Evolutionary conservation across 352 stramenopile species (phyloP).

Genomic region (Globisporangium emineosum): DNA sequence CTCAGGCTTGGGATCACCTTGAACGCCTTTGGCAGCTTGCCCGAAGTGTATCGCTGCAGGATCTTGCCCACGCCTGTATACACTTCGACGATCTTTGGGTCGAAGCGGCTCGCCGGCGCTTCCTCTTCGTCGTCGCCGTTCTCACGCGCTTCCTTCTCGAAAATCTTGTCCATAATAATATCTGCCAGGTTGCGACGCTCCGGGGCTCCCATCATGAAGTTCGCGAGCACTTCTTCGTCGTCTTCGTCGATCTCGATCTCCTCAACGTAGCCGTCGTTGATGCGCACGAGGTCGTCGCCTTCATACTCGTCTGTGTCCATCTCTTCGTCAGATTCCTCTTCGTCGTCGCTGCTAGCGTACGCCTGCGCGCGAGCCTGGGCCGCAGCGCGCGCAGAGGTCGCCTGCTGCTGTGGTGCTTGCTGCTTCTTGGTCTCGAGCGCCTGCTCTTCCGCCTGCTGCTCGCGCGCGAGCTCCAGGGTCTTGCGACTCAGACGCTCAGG

Average conservation of each 20-base stretch:
- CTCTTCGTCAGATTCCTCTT: constrained; percentile 80
- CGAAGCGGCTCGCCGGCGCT: constrained; percentile 62
- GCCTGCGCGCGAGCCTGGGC: constrained; percentile 23
- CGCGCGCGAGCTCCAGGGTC: constrained; percentile 68
- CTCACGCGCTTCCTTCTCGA: constrained; percentile 92
- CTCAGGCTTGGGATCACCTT: constrained; percentile 99
- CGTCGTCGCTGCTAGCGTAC: constrained; percentile 62
- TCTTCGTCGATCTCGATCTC: constrained; percentile 87
- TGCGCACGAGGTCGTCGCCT: constrained; percentile 83
- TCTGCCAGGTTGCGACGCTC: constrained; percentile 95
- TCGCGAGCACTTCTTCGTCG: constrained; percentile 83
- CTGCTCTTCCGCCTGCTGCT: constrained; percentile 82
- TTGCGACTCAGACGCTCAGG: constrained; percentile 80
- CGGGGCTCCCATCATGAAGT: constrained; percentile 81
- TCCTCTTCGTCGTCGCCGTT: constrained; percentile 78
- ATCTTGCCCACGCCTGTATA: constrained; percentile 99
- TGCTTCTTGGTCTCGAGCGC: constrained; percentile 39
- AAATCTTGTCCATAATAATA: constrained; percentile 99
- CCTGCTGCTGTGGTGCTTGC: constrained; percentile 10
- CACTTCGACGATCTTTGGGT: constrained; percentile 97
- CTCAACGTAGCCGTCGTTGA: constrained; percentile 91
- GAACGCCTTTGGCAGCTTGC: constrained; percentile 99
- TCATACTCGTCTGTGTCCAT: constrained; percentile 88
- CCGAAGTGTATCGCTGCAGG: constrained; percentile 95
- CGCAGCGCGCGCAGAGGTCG: constrained; percentile 11